Evolutionary conservation across 2,329 filamentous ascomycete species (phyloP).

Genomic region (Cladophialophora carrionii): DNA sequence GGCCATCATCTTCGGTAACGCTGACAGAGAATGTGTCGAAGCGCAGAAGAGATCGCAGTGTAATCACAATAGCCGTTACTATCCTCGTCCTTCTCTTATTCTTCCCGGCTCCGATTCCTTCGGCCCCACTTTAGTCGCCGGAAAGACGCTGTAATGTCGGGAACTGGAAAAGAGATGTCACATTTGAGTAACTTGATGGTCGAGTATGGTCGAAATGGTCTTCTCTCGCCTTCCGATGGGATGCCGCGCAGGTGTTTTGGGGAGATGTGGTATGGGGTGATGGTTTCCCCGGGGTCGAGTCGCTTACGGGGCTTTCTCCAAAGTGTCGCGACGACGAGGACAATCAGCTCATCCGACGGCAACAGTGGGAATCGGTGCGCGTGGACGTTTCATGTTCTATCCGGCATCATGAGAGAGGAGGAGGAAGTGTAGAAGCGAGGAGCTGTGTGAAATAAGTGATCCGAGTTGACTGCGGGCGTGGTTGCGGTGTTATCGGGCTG

Average conservation of each 20-base stretch:
- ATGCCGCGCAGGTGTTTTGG: slow-evolving; percentile 9
- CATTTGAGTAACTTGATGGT: slow-evolving; percentile 21
- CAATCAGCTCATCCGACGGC: slow-evolving; percentile 16
- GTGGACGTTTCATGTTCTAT: slow-evolving; percentile 29
- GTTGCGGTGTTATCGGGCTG: slow-evolving; percentile 23
- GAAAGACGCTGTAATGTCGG: slow-evolving; percentile 23
- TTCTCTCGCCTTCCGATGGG: background rate
- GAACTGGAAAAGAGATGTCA: slow-evolving; percentile 19
- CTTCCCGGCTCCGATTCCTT: slow-evolving; percentile 25
- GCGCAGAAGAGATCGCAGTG: slow-evolving; percentile 1
- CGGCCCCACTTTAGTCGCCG: slow-evolving; percentile 31
- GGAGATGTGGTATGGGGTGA: background rate
- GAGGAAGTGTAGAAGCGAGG: background rate
- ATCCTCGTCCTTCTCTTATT: slow-evolving; percentile 22
- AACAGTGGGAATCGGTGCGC: slow-evolving; percentile 13
- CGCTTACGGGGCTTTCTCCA: slow-evolving; percentile 27
- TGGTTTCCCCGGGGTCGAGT: slow-evolving; percentile 7
- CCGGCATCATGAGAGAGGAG: slow-evolving; percentile 5
- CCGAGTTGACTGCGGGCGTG: background rate
- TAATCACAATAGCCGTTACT: slow-evolving; percentile 10
- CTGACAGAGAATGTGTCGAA: slow-evolving; percentile 1
- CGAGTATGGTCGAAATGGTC: slow-evolving; percentile 1
- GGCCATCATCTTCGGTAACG: slow-evolving; percentile 57
- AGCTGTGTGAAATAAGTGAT: slow-evolving; percentile 5
- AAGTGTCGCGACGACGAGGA: slow-evolving; percentile 28